These are phyloP conservation scores for Diaporthe longicolla DNA, from an alignment of 2,329 filamentous ascomycete species.

Conservation along the genomic window DNA sequence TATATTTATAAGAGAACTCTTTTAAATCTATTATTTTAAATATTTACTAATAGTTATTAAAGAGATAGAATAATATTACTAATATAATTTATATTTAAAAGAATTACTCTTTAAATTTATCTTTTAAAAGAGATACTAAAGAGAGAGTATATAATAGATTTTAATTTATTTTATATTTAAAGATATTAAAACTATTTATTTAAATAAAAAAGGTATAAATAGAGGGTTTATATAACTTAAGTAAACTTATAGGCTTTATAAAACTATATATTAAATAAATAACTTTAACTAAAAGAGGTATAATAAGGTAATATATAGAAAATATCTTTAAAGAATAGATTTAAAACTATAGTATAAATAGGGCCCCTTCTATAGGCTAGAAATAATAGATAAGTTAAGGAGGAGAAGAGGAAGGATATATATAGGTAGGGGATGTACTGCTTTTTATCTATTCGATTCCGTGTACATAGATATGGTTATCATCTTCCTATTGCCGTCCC, in stretches of 20 bases:
- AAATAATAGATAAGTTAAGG: not conserved
- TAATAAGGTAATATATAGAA: not conserved
- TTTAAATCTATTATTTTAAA: not conserved
- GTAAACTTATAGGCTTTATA: not conserved
- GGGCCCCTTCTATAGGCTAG: not conserved
- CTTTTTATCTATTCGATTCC: not conserved
- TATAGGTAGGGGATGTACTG: not conserved
- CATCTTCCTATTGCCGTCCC: conserved; percentile 10
- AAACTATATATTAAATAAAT: conserved; percentile 9
- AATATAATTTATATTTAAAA: not conserved
- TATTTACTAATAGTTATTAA: not conserved
- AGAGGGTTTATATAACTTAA: not conserved
- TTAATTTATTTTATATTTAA: not conserved
- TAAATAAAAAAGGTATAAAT: not conserved
- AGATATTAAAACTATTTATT: not conserved
- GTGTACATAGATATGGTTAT: not conserved
- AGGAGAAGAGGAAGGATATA: too few species aligned
- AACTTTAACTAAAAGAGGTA: not conserved
- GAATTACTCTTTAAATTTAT: not conserved
- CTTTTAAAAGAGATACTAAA: not conserved
- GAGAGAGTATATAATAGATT: not conserved
- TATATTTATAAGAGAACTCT: not conserved
- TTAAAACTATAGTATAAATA: not conserved
- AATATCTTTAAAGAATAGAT: not conserved
- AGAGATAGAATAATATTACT: not conserved